Conservation (phyloP, 2,329 filamentous ascomycete species). For the Zasmidium citrigriseum region DNA sequence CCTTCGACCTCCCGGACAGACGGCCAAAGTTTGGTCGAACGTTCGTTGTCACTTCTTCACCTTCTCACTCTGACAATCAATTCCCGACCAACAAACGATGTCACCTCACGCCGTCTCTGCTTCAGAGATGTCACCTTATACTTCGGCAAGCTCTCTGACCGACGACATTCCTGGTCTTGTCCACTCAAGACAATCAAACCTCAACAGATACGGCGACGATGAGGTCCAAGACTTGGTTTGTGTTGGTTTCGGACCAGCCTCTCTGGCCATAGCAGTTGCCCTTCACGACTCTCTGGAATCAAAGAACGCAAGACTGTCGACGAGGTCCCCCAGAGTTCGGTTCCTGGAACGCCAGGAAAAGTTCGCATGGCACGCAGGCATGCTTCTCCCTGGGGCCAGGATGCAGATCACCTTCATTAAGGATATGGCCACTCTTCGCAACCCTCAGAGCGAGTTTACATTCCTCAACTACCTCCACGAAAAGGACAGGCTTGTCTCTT, state of each 20-base stretch:
- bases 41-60: not conserved
- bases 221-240: constrained; percentile 83
- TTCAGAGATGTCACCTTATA: constrained; percentile 13
- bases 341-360: constrained; percentile 83
- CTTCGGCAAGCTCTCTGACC: constrained; percentile 11
- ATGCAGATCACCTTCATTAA: constrained; percentile 99
- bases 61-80: not conserved
- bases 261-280: constrained; percentile 84
- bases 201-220: constrained; percentile 57
- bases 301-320: constrained; percentile 36
- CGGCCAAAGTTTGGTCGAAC: not conserved
- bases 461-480: constrained; percentile 92
- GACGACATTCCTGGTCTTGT: constrained; percentile 20
- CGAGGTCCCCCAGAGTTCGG: constrained; percentile 66
- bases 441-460: constrained; percentile 88
- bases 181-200: constrained; percentile 21
- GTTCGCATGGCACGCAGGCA: constrained; percentile 93
- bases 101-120: constrained; percentile 23
- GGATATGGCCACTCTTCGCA: constrained; percentile 84
- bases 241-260: constrained; percentile 90
- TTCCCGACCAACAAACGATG: constrained; percentile 12
- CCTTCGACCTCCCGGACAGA: not conserved
- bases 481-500: constrained; percentile 79
- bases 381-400: constrained; percentile 88
- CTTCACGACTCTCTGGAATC: constrained; percentile 73